Evolutionary conservation across 129 eudicot genomes (phyloP), one percentile per base, ranked within the genome.

Genomic region (Scalesia atractyloides): DNA sequence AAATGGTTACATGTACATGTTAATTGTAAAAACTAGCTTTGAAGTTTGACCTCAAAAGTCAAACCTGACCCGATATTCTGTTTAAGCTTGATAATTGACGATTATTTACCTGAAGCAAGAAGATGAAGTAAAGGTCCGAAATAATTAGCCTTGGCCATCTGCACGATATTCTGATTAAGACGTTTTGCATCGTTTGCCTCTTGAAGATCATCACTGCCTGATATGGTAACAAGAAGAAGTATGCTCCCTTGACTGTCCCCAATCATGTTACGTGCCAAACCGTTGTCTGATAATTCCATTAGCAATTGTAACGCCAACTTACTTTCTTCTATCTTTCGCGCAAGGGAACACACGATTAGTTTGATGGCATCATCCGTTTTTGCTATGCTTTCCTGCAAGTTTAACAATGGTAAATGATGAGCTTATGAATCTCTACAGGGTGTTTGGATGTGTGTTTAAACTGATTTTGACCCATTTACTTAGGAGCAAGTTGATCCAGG

Each of bases 151-250:
- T 57, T 82, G 18, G 84, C 89, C 89, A 85, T 85, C 69, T 76
- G 80, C 59, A 82, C 74, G 43, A 85, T 82, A 75, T 85, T 85
- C 44, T 79, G 74, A 66, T 76, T 77, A 66, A 75, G 59, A 73
- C 79, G 80, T 22, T 64, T 63, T 41, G 89, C 89, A 72, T 85
- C 75, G 68, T 20, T 18, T 22, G 86, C 86, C 67, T 82, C 86
- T 85, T 74, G 80, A 72, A 72, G 50, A 68, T 85, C 86, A 54
- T 85, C 86, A 34, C 84, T 68, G 46, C 77, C 73, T 6, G 70
- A 72, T 64, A 82, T 49, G 56, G 86, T 82, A 22, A 85, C 86
- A 50, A 84, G 86, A 63, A 84, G 83, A 70, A 84, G 89, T 78
- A 84, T 78, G 75, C 89, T 81, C 12, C 83, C 85, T 72, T 84